Evolutionary conservation across 768 basidiomycete genomes (phyloP).

Genomic region (Podaxis carcinomalis): DNA sequence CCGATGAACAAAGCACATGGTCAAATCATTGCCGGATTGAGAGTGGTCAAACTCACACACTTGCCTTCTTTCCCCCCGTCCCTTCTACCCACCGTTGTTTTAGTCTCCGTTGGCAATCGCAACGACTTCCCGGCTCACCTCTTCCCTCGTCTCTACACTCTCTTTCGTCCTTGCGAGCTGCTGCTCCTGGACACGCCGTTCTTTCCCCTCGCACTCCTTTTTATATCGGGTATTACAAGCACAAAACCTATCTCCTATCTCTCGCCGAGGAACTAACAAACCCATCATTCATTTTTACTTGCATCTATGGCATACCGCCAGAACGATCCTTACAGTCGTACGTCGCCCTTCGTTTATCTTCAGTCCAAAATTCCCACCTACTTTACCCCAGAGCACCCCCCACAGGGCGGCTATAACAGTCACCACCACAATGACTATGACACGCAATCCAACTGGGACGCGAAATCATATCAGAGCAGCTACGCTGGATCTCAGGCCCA

Average conservation of each 20-base stretch:
- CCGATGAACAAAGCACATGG: neutral
- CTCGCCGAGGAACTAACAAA: neutral
- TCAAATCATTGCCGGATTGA: neutral
- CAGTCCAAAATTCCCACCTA: slow-evolving; percentile 18
- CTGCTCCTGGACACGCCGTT: slow-evolving; percentile 9
- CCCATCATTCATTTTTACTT: slow-evolving; percentile 7
- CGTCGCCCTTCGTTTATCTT: slow-evolving; percentile 11
- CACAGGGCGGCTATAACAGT: slow-evolving; percentile 20
- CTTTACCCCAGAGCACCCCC: slow-evolving; percentile 32
- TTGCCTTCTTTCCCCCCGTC: neutral
- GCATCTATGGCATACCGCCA: slow-evolving; percentile 47
- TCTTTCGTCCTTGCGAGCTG: slow-evolving; percentile 5
- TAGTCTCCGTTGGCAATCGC: neutral
- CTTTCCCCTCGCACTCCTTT: slow-evolving; percentile 7
- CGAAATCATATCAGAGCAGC: slow-evolving; percentile 60
- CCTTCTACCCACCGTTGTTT: slow-evolving; percentile 3
- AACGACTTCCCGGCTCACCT: neutral
- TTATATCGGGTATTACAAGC: neutral
- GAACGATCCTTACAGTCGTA: slow-evolving; percentile 16
- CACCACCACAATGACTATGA: slow-evolving; percentile 40
- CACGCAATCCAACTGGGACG: slow-evolving; percentile 44
- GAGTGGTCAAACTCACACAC: neutral
- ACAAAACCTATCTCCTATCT: neutral
- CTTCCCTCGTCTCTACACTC: neutral
- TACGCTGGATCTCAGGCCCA: slow-evolving; percentile 70